Evolutionary conservation across 768 basidiomycete species (phyloP).

Genomic region (Calocybe gangraenosa): DNA sequence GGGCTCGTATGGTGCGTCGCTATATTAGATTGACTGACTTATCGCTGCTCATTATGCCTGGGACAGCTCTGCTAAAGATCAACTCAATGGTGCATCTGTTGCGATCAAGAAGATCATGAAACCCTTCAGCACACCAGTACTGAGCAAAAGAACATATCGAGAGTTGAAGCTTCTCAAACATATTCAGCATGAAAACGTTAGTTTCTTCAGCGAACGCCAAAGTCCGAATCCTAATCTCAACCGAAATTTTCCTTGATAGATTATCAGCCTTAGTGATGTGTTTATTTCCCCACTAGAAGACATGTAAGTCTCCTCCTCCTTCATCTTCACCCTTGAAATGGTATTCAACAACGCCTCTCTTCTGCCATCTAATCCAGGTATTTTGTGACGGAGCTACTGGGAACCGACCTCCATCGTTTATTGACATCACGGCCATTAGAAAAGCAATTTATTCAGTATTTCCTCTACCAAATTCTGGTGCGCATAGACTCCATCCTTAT

Average conservation of each 20-base stretch:
- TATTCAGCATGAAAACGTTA: slow-evolving; percentile 95
- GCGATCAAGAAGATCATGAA: slow-evolving; percentile 99
- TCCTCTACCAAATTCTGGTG: slow-evolving; percentile 97
- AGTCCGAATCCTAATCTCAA: background rate
- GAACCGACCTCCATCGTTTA: slow-evolving; percentile 96
- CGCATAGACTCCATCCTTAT: slow-evolving; percentile 21
- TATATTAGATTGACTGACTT: too few species aligned
- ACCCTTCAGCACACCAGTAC: slow-evolving; percentile 97
- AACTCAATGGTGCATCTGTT: slow-evolving; percentile 88
- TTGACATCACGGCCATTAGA: slow-evolving; percentile 95
- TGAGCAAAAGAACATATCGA: slow-evolving; percentile 95
- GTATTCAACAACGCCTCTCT: slow-evolving; percentile 5
- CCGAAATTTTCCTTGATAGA: slow-evolving; percentile 44
- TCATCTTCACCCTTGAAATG: background rate
- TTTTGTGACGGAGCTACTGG: slow-evolving; percentile 97
- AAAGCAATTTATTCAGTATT: slow-evolving; percentile 99
- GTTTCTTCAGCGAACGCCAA: slow-evolving; percentile 20
- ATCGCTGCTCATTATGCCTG: too few species aligned
- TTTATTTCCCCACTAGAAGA: slow-evolving; percentile 99
- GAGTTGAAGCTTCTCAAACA: slow-evolving; percentile 98
- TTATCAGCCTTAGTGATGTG: slow-evolving; percentile 97
- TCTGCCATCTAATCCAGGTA: slow-evolving; percentile 51
- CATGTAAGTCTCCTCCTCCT: slow-evolving; percentile 55
- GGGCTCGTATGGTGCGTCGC: slow-evolving; percentile 88
- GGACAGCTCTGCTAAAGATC: slow-evolving; percentile 86